Evolutionary conservation across 2,329 filamentous ascomycete genomes (phyloP), one percentile per base, ranked within the genome.

Genomic region (Colletotrichum orchidophilum): DNA sequence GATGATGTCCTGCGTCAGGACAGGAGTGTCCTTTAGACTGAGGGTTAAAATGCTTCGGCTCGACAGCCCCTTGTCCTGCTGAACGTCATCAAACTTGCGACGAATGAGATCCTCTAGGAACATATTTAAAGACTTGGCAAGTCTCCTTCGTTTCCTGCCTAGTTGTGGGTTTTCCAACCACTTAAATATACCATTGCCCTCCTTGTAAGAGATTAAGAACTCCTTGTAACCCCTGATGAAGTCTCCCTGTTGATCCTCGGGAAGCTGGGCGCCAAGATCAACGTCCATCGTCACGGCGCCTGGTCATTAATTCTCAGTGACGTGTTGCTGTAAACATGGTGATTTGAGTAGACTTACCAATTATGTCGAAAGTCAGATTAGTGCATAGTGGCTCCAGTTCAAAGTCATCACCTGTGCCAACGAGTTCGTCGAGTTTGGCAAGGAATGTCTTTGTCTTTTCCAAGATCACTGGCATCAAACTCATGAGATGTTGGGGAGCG

Each of bases 291-390:
- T 77, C 12, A 81, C 80, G 52, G 77, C 76, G 18, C 77, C 77
- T 73, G 3, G 1, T 31, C 72, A 66, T 49, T 74, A 70, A 9
- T 15, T 18, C 3, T 59, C 3, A 53, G 57, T 18, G 7, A 53
- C 2, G 5, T 8, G 18, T 1, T 12, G 3, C 13, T 5, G 1
- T 11, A 11, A 35, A n/a, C 4, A 3, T 18, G 0, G 1, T 9
- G 4, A 29, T 24, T 3, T 12, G 9, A 5, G n/a, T 21, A 5
- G 15, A 53, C 59, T 11, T 21, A 70, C 54, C 74, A 52, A 83
- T 82, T 18, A 83, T 80, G 63, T 84, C 82, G 59, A 83, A 83
- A 1, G 82, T 81, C 3, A 83, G 74, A 50, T 78, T 77, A 5
- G 76, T 76, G 27, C 75, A 73, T 5, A 77, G 73, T 5, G 63